phyloP scores from a whole-genome alignment of 148 eudicot genomes.

The Vaccinium vitisidaea region DNA sequence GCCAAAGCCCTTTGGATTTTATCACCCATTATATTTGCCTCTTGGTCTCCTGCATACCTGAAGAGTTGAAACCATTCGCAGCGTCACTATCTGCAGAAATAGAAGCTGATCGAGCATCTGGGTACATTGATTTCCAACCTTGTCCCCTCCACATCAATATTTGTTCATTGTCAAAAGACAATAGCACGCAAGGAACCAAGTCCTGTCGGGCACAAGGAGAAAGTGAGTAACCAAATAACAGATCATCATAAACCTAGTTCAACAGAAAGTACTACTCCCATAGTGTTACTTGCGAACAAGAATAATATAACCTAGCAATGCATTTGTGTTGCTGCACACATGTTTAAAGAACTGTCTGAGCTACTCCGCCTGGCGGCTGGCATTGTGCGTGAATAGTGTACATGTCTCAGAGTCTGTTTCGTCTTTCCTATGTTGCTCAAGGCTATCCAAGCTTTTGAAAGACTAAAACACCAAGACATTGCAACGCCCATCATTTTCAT shows the following conservation, averaged over 20 bases:
- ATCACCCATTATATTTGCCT: neutral
- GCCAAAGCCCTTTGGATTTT: neutral
- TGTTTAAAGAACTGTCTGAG: neutral
- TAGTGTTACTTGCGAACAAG: neutral
- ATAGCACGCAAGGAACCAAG: constrained; percentile 82
- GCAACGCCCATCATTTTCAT: neutral
- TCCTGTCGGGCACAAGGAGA: constrained; percentile 45
- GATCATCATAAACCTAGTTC: neutral
- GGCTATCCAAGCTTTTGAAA: neutral
- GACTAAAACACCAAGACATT: neutral
- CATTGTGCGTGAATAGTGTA: neutral
- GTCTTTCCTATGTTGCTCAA: neutral
- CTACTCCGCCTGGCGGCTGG: neutral
- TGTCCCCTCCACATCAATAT: constrained; percentile 95
- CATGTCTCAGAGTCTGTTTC: neutral
- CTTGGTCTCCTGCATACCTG: constrained; percentile 37
- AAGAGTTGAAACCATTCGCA: constrained; percentile 18
- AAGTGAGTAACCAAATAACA: neutral
- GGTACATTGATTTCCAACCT: constrained; percentile 85
- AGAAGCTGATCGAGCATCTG: constrained; percentile 27
- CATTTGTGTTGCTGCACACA: neutral
- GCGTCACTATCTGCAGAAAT: constrained; percentile 9
- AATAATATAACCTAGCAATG: neutral
- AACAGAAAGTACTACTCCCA: neutral
- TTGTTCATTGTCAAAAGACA: constrained; percentile 89